Percentiles rank a stretch among this genome's conserved stretches.
Conservation (phyloP, 768 basidiomycete genomes). For the Fibroporia radiculosa region DNA sequence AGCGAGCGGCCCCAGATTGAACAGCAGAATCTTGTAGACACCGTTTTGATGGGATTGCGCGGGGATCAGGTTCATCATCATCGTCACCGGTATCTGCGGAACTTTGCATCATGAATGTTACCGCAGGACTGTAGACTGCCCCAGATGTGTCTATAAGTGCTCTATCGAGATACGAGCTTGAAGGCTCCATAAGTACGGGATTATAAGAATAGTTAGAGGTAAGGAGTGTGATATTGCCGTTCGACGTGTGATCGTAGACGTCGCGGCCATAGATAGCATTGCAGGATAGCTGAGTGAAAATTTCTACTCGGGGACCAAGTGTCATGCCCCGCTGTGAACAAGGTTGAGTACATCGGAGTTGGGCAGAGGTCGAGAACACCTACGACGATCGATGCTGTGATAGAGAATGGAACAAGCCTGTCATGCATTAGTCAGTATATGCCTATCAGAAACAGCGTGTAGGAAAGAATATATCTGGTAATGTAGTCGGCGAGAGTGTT, state of each 20-base stretch:
- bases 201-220: neutral
- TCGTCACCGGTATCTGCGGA: constrained; percentile 16
- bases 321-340: constrained; percentile 65
- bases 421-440: neutral
- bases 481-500: too few relatives aligned
- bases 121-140: neutral
- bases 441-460: too few relatives aligned
- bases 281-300: constrained; percentile 74
- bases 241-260: constrained; percentile 30
- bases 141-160: constrained; percentile 10
- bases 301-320: constrained; percentile 69
- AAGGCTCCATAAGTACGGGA: constrained; percentile 7
- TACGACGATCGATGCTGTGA: constrained; percentile 62
- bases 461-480: too few relatives aligned
- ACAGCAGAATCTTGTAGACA: constrained; percentile 48
- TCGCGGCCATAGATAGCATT: constrained; percentile 39
- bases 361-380: constrained; percentile 17
- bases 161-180: constrained; percentile 7
- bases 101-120: constrained; percentile 1
- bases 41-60: constrained; percentile 26
- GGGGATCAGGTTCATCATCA: constrained; percentile 31
- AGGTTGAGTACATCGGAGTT: neutral
- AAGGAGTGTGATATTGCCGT: constrained; percentile 2
- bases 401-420: constrained; percentile 69
- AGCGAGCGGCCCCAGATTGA: constrained; percentile 58